phyloP scores from a whole-genome alignment of 2,329 filamentous ascomycete species.

The Diaporthe batatas region DNA sequence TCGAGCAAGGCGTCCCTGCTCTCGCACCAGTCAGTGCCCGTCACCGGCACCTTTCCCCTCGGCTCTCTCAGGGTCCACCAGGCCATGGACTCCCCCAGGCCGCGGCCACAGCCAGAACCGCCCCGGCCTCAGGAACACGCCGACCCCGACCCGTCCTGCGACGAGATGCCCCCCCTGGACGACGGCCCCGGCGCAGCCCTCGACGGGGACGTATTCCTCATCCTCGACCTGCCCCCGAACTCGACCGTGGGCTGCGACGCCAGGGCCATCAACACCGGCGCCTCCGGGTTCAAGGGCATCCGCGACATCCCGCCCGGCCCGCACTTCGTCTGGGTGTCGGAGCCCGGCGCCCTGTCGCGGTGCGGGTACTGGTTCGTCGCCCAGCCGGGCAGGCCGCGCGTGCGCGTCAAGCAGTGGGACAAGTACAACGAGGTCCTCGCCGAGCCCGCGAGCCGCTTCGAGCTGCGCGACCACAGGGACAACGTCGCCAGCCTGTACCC shows the following conservation, averaged over 20 bases:
- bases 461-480: slow-evolving; percentile 60
- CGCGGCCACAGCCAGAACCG: slow-evolving; percentile 36
- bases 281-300: slow-evolving; percentile 63
- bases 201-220: slow-evolving; percentile 64
- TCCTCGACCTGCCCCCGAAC: slow-evolving; percentile 64
- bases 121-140: neutral
- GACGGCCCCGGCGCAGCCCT: slow-evolving; percentile 6
- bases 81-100: slow-evolving; percentile 47
- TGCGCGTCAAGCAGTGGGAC: slow-evolving; percentile 69
- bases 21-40: slow-evolving; percentile 55
- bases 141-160: neutral
- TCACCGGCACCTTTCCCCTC: slow-evolving; percentile 56
- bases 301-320: slow-evolving; percentile 67
- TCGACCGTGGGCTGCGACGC: slow-evolving; percentile 69
- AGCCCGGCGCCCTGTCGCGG: slow-evolving; percentile 62
- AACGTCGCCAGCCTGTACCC: slow-evolving; percentile 55
- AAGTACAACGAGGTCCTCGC: slow-evolving; percentile 66
- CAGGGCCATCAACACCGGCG: slow-evolving; percentile 60
- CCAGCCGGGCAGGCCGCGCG: slow-evolving; percentile 47
- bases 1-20: slow-evolving; percentile 43
- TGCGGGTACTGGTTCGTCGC: slow-evolving; percentile 70
- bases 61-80: slow-evolving; percentile 59
- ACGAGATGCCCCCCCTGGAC: slow-evolving; percentile 38
- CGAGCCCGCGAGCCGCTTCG: slow-evolving; percentile 60
- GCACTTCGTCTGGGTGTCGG: slow-evolving; percentile 72